Evolutionary conservation across 495 filamentous ascomycete genomes (phyloP), one percentile per base, ranked within the genome.

Genomic region (Pyrenula massariospora): DNA sequence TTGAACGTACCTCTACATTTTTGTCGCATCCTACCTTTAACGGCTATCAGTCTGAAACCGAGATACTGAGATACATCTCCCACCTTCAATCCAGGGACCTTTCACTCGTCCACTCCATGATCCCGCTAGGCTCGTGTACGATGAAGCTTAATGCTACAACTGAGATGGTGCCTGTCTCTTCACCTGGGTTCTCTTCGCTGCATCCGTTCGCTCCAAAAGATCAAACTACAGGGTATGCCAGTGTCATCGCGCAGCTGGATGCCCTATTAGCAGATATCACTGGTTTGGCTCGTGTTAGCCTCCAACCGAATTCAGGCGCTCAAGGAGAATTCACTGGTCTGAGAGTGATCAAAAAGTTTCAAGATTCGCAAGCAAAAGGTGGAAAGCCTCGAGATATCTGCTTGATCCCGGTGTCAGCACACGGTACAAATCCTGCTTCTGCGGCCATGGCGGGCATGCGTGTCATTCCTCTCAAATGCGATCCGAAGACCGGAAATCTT

Each of bases 111-210:
- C 94, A 97, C 73, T 97, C 94, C 11, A 98, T 98, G 93, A 98
- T 98, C 60, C 91, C 93, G 5, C 82, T 98, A n/a, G 93, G 93
- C 24, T 97, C 94, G 19, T 98, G 93, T 77, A 98, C 93, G 22
- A 98, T 98, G 93, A 98, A 98, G 78, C 84, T 98, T 49, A 98
- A 98, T 65, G 90, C 88, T 56, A 94, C 92, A 25, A 87, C 88
- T 15, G 92, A 97, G 68, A 97, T 94, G 88, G 80, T 88, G 10
- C 88, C 93, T 20, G 76, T 96, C 56, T 91, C 90, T 1, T 88
- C 84, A 76, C 85, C 86, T 11, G 85, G 91, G 63, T 92, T 95
- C 70, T 81, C 89, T 50, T 82, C 86, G 52, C 81, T 97, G 24
- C 93, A 98, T 70, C 93, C 93, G 2, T 89, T 90, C 63, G 81